Evolutionary conservation across 225 moss, liverwort and hornwort genomes (phyloP).

Genomic region (Neckera pumila): DNA sequence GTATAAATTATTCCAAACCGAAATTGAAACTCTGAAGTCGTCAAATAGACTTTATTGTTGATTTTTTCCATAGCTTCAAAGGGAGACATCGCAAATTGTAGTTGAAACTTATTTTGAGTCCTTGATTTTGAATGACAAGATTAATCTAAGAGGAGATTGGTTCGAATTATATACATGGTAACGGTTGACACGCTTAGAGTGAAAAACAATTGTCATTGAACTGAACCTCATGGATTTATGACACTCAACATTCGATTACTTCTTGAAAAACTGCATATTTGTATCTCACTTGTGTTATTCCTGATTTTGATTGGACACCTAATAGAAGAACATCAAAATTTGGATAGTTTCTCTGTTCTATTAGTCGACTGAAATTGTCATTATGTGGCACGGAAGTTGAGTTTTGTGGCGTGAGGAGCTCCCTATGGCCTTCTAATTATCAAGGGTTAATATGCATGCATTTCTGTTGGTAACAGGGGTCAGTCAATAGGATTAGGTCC

Average conservation of each 20-base stretch:
- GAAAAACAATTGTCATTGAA: neutral
- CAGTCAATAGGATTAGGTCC: neutral
- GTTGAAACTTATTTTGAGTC: neutral
- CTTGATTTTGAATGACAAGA: neutral
- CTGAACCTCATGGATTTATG: neutral
- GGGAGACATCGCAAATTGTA: neutral
- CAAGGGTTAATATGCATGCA: neutral
- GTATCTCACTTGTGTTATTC: neutral
- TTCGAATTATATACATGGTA: neutral
- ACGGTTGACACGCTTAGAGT: neutral
- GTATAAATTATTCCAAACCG: neutral
- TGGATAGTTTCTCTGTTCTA: neutral
- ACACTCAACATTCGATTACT: neutral
- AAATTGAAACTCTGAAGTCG: neutral
- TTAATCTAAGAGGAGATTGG: neutral
- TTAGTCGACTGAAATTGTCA: neutral
- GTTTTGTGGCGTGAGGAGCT: too few species aligned
- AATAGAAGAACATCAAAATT: neutral
- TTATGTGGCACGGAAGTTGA: neutral
- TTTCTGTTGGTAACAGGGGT: neutral
- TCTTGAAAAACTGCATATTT: neutral
- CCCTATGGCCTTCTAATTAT: neutral
- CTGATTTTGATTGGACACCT: neutral
- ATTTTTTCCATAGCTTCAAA: neutral
- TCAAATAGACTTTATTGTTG: neutral